Base-by-base conservation (phyloP, 371 early-diverging fungal species). In the Saksenaea vasiformis region DNA sequence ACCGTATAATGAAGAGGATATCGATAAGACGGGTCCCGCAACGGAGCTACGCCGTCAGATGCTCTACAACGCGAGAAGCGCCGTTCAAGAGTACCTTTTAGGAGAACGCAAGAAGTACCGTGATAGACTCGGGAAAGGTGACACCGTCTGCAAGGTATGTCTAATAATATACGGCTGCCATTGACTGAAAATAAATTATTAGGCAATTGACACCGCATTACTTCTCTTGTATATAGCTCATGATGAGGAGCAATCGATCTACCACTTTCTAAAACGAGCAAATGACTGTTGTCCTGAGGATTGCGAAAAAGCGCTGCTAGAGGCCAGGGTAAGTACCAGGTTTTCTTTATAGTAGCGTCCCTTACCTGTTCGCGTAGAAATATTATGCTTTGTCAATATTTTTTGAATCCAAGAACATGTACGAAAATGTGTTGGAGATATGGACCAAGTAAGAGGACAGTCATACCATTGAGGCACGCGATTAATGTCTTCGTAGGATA, bases 141-240 rank as follows among this genome's bases (percentile, higher is more conserved):
- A 77, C 28, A 54, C 60, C 0, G 59, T 72, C 1, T 74, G 69
- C 56, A 73, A 74, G 68, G 70, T 68, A 72, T 19, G 22, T 19
- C 10, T 53, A 34, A 17, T 55, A 14, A 41, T 37, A 0, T 3
- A 8, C 34, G 44, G 22, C 36, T 7, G 15, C 4, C 24, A 24
- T 1, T 1, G 10, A 51, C 26, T 59, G 26, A 34, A 55, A 28
- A 26, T 54, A 26, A 27, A 54, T 27, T 55, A 58, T 8, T 68
- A 90, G 87, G 84, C 82, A 5, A 83, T 89, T 17, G 91, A 91
- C 62, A 88, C 88, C 3, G 83, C 86, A 9, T 72, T 91, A 28
- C 66, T 93, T 9, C 86, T 86, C 31, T 64, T 91, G 1, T 87
- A 84, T 65, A 80, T 85, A 34, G 83, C 83, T 9, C 75, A 62